phyloP scores from a whole-genome alignment of 169 alveolate species.

The Babesia caballi region DNA sequence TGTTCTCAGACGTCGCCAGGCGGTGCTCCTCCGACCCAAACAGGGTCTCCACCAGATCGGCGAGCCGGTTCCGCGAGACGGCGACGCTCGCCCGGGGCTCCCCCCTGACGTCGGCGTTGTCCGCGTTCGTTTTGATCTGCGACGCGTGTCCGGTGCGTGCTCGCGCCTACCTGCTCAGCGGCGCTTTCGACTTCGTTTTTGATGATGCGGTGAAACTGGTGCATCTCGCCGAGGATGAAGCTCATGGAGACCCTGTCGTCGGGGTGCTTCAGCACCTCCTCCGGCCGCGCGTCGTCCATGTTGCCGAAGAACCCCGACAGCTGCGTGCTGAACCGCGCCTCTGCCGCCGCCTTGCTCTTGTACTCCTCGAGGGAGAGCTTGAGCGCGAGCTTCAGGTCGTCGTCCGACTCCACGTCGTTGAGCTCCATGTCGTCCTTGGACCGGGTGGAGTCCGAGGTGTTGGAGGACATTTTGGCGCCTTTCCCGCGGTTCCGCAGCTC shows the following conservation, averaged over 20 bases:
- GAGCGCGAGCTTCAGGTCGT: constrained; percentile 35
- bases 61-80: constrained; percentile 9
- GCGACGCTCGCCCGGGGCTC: background rate
- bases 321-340: background rate
- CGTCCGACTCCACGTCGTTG: constrained; percentile 11
- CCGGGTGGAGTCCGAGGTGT: too few relatives aligned
- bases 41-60: constrained; percentile 4
- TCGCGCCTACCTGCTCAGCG: background rate
- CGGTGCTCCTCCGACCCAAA: constrained; percentile 35
- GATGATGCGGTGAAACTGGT: background rate
- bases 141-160: background rate
- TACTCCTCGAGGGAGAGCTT: constrained; percentile 36
- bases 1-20: constrained; percentile 21
- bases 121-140: background rate
- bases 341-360: background rate
- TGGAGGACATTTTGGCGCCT: too few relatives aligned
- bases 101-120: background rate
- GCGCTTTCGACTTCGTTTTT: background rate
- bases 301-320: constrained; percentile 16
- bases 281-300: background rate
- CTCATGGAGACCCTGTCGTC: constrained; percentile 20
- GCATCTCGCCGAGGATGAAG: constrained; percentile 5
- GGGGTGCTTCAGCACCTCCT: background rate
- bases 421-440: too few relatives aligned
- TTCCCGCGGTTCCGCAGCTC: too few relatives aligned